phyloP scores from a whole-genome alignment of 2,329 filamentous ascomycete genomes.

The Alternaria ventricosa region DNA sequence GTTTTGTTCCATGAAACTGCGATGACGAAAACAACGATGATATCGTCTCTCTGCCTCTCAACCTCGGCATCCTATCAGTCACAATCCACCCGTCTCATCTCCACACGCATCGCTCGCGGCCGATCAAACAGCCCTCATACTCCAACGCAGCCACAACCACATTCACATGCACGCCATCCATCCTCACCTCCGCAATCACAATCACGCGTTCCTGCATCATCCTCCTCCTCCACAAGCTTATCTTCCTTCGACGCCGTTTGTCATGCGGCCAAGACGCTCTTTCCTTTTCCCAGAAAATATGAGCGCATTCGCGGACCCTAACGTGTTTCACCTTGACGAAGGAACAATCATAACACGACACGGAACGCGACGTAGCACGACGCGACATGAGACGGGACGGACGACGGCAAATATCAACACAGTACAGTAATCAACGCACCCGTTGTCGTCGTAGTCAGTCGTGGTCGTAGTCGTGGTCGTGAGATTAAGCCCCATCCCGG shows the following conservation, averaged over 20 bases:
- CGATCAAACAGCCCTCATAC: constrained; percentile 11
- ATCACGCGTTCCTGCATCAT: background rate
- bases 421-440: background rate
- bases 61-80: too few species aligned
- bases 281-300: background rate
- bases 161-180: constrained; percentile 3
- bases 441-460: background rate
- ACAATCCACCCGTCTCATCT: background rate
- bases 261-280: background rate
- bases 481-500: background rate
- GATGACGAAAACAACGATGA: background rate
- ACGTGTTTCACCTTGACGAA: background rate
- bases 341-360: background rate
- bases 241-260: background rate
- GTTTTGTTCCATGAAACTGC: background rate
- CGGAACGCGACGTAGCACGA: background rate
- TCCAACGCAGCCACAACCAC: background rate
- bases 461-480: background rate
- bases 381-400: background rate
- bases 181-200: background rate
- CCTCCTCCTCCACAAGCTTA: background rate
- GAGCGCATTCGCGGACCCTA: background rate
- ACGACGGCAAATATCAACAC: background rate
- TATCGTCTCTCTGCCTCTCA: too few species aligned
- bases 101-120: background rate